Evolutionary conservation across 345 rosid species (phyloP), one percentile per base, ranked within the genome.

Genomic region (Bruguiera parviflora): DNA sequence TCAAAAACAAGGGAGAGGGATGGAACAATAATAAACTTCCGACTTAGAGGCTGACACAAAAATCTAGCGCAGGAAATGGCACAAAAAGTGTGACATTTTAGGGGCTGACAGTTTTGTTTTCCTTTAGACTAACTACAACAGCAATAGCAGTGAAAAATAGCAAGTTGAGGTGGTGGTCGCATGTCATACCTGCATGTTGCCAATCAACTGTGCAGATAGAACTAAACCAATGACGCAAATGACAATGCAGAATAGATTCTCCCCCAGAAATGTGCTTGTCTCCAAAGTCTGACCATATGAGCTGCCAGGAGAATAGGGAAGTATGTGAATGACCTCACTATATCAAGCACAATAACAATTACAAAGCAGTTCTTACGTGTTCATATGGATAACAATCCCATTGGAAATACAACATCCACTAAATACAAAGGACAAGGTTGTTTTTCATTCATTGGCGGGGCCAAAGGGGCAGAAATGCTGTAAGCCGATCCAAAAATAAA

Each of bases 151-250:
- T 22, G 28, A 56, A 56, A 56, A 56, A 15, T 22, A 27, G 59
- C 28, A 56, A 11, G 10, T 56, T 22, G 18, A 56, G 59, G 29
- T 18, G 21, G 60, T 11, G 24, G 66, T 51, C 28, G 49, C 13
- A 49, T 35, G 28, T 7, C 3, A 28, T 80, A 95, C 99, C 92
- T 95, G 96, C 97, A 92, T 92, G 80, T 92, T 92, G 71, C 97
- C 99, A 19, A 95, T 88, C 77, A 95, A 69, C 63, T 90, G 92
- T 24, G 97, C 83, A 53, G 88, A 88, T 33, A 95, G 79, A 65
- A 90, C 77, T 64, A 90, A 76, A 56, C 97, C 99, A 47, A 80
- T 43, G 58, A 92, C 79, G 70, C 96, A 86, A 46, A 84, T 86
- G 53, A 86, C 68, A 52, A 90, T 86, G 72, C 92, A 87, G 66